Base-by-base conservation (phyloP, 371 early-diverging fungal genomes). In the Conidiobolus incongruus region DNA sequence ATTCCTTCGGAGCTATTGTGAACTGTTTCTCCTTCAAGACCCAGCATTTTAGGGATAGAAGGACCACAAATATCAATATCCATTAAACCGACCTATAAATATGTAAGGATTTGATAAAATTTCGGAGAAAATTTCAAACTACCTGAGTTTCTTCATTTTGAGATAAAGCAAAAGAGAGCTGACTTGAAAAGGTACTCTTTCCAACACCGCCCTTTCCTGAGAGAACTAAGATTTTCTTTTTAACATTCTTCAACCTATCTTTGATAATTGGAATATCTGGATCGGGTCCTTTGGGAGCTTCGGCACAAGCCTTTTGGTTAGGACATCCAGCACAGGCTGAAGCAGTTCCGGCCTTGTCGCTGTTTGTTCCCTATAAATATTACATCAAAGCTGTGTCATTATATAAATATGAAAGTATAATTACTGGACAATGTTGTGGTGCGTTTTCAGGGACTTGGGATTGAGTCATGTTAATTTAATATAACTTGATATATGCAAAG, bases 161-260 rank as follows among this genome's bases (percentile, higher is more conserved):
- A 0, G 79, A 65, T 16, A 87, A 66, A 1, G 86, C 75, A 53
- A 81, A 75, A 0, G 82, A 76, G 0, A 91, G 68, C 35, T 85
- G 80, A 0, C 74, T 59, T 1, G 81, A 76, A 40, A 85, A 79
- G 13, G 86, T 86, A 30, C 80, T 76, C 58, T 96, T 96, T 30
- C 96, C 99, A 5, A 98, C 99, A 28, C 99, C 99, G 33, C 99
- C 99, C 57, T 99, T 99, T 40, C 99, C 99, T 5, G 91, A 89
- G 30, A 97, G 75, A 1, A 99, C 72, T n/a, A 97, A 66, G 38
- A 97, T 63, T 54, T 83, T 84, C 53, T 79, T 78, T 48, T 69
- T 70, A 20, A 84, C 72, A 16, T 52, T 50, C 1, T 54, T 46
- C 50, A 89, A 58, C 31, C 79, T 65, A 30, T 75, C 67, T 4